Percentiles rank a stretch among this genome's conserved stretches.
phyloP scores from a whole-genome alignment of 1,284 basidiomycete species.

The Cryptococcus jaspeensis region DNA sequence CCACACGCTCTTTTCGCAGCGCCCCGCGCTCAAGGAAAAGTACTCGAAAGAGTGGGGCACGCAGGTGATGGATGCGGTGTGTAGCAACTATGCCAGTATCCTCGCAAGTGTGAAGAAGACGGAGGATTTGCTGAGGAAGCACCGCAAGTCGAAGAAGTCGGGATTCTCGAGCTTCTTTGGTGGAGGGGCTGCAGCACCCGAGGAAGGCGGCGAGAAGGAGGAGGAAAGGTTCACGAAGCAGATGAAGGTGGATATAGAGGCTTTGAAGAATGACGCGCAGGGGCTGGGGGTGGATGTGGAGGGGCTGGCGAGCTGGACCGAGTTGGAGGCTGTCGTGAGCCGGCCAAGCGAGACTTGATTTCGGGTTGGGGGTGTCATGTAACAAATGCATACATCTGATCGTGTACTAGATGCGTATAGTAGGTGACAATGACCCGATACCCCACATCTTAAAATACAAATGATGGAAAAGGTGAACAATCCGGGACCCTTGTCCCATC shows the following conservation, averaged over 20 bases:
- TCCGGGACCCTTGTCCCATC: not conserved
- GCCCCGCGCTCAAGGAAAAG: slow-evolving; percentile 59
- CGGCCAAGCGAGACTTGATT: slow-evolving; percentile 13
- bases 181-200: slow-evolving; percentile 1
- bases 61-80: slow-evolving; percentile 71
- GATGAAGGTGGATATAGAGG: slow-evolving; percentile 81
- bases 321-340: slow-evolving; percentile 43
- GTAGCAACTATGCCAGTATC: slow-evolving; percentile 59
- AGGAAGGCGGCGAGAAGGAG: slow-evolving; percentile 58
- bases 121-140: slow-evolving; percentile 76
- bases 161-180: slow-evolving; percentile 70
- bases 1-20: slow-evolving; percentile 68
- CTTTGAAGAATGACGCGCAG: slow-evolving; percentile 72
- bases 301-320: slow-evolving; percentile 52
- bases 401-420: not conserved
- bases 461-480: not conserved
- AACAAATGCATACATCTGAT: not conserved
- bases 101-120: slow-evolving; percentile 82
- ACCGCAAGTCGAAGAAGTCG: slow-evolving; percentile 79
- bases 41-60: slow-evolving; percentile 60
- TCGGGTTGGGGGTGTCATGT: not conserved
- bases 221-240: slow-evolving; percentile 67
- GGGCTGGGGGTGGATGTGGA: slow-evolving; percentile 66
- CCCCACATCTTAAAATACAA: slow-evolving; percentile 1
- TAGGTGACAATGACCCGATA: not conserved